Conservation (phyloP, 1,284 basidiomycete species). For the Chiua sp. region DNA sequence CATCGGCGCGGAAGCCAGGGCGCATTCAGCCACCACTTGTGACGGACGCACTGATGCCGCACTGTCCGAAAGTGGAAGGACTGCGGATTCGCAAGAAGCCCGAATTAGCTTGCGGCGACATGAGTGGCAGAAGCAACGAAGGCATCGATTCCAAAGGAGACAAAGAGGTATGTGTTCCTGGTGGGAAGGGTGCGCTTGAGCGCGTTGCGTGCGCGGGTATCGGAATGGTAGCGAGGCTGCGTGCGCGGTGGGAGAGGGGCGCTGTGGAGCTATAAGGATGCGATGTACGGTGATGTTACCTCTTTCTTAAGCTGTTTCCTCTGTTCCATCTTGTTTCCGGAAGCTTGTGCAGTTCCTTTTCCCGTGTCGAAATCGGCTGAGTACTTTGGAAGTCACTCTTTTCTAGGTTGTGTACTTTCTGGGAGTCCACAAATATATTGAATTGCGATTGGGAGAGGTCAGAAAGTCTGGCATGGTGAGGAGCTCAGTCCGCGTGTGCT, state of each 20-base stretch:
- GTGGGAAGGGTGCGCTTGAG: not conserved
- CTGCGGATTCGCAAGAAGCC: constrained; percentile 1
- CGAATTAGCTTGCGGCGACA: not conserved
- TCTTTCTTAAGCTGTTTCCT: too few species aligned
- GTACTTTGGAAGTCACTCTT: not conserved
- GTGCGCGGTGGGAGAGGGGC: constrained; percentile 25
- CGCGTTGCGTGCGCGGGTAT: constrained; percentile 7
- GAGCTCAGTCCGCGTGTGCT: too few species aligned
- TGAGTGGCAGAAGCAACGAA: not conserved
- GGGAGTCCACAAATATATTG: not conserved
- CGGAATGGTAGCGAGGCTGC: constrained; percentile 27
- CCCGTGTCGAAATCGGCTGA: not conserved
- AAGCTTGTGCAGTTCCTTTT: not conserved
- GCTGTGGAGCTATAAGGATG: not conserved
- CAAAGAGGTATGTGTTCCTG: not conserved
- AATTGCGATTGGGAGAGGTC: not conserved
- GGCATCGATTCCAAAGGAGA: not conserved
- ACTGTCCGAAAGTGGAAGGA: constrained; percentile 6
- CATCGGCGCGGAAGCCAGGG: not conserved
- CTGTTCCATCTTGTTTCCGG: not conserved
- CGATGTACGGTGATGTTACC: not conserved
- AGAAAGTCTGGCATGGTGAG: not conserved
- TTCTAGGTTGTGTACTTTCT: not conserved
- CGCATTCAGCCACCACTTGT: constrained; percentile 1
- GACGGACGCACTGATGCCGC: constrained; percentile 6